phyloP scores from a whole-genome alignment of 352 stramenopile genomes.

The Phytophthora sp. region DNA sequence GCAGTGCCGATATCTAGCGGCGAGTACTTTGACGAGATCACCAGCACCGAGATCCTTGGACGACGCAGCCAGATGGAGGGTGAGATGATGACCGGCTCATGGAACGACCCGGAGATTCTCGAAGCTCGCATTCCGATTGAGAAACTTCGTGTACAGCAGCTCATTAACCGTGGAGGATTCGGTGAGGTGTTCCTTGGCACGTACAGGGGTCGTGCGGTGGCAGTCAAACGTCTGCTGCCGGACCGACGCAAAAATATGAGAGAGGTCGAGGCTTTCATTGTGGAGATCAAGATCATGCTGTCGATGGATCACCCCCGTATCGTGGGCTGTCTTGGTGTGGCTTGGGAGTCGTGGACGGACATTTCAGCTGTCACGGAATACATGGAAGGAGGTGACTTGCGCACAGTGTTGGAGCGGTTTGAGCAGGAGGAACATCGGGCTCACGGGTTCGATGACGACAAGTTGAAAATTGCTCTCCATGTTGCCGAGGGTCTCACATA shows the following conservation, averaged over 20 bases:
- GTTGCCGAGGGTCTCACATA: conserved; percentile 45
- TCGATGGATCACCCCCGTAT: conserved; percentile 50
- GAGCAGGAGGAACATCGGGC: conserved; percentile 34
- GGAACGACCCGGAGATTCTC: conserved; percentile 36
- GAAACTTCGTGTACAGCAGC: conserved; percentile 37
- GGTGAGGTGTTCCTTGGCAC: conserved; percentile 49
- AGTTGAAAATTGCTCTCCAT: conserved; percentile 48
- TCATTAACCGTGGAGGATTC: conserved; percentile 53
- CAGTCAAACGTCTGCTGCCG: conserved; percentile 55
- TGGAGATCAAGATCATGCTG: conserved; percentile 47
- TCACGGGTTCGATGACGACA: conserved; percentile 41
- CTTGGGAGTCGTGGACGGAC: conserved; percentile 46
- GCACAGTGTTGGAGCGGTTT: conserved; percentile 40
- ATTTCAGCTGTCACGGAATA: conserved; percentile 46
- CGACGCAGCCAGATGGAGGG: conserved; percentile 29
- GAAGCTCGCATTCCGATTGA: conserved; percentile 46
- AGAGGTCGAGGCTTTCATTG: conserved; percentile 50
- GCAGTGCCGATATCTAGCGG: conserved; percentile 25
- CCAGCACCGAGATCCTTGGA: conserved; percentile 28
- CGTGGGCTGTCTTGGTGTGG: conserved; percentile 48
- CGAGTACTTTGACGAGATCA: conserved; percentile 34
- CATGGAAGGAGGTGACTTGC: conserved; percentile 54
- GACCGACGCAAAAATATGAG: conserved; percentile 52
- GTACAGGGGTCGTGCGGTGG: conserved; percentile 46
- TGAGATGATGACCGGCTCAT: conserved; percentile 16